Evolutionary conservation across 768 basidiomycete species (phyloP).

Genomic region (Tephrocybe sp.): DNA sequence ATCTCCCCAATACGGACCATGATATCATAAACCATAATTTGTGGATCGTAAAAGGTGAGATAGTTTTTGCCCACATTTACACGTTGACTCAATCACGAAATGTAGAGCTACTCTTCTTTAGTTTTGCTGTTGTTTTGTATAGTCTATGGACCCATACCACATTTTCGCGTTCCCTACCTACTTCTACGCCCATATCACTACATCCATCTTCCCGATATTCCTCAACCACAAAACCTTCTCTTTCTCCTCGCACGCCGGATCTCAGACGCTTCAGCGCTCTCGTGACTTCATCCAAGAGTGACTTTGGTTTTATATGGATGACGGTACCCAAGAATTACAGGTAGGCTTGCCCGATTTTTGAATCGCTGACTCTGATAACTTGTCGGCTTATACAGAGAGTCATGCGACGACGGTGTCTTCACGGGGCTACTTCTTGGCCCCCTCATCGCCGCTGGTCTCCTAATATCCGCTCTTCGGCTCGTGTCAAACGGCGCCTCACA

Average conservation of each 20-base stretch:
- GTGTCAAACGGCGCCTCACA: conserved; percentile 26
- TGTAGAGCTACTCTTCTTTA: conserved; percentile 58
- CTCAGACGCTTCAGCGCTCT: conserved; percentile 33
- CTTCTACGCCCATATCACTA: conserved; percentile 16
- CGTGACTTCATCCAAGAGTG: conserved; percentile 36
- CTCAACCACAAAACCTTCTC: conserved; percentile 27
- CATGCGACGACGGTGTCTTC: conserved; percentile 80
- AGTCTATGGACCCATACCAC: conserved; percentile 59
- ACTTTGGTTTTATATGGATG: conserved; percentile 84
- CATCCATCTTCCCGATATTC: conserved; percentile 13
- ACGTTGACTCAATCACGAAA: conserved; percentile 7
- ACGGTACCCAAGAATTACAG: conserved; percentile 86
- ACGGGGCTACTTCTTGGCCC: conserved; percentile 85
- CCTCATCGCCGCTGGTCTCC: conserved; percentile 67
- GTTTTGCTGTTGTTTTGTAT: conserved; percentile 56
- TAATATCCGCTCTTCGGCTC: conserved; percentile 48
- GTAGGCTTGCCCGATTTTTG: conserved; percentile 29
- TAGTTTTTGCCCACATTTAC: not conserved
- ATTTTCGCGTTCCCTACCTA: conserved; percentile 24
- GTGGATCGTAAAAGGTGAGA: conserved; percentile 54
- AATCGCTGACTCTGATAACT: conserved; percentile 7
- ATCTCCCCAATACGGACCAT: conserved; percentile 25
- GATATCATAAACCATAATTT: conserved; percentile 27
- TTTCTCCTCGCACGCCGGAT: conserved; percentile 38
- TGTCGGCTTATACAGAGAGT: conserved; percentile 51